These are phyloP conservation scores for Penicillium crustosum DNA, from an alignment of 2,329 filamentous ascomycete species.

Conservation along the genomic window DNA sequence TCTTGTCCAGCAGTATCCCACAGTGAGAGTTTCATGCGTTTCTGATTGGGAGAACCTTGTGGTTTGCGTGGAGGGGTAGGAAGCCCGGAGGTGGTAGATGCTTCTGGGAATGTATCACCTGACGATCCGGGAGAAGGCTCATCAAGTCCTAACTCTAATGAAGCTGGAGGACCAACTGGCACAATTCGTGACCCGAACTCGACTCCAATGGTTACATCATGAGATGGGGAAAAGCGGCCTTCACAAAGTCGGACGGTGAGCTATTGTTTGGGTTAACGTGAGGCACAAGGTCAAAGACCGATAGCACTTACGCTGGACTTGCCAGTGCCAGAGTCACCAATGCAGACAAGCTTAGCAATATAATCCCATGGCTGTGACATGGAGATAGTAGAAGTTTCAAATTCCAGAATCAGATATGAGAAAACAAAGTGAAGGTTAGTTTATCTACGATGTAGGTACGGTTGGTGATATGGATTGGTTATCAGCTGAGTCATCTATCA, in stretches of 20 bases:
- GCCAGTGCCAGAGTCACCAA: conserved; percentile 93
- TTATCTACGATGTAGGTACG: background rate
- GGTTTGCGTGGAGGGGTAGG: conserved; percentile 39
- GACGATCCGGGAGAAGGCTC: conserved; percentile 14
- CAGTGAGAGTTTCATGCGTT: conserved; percentile 89
- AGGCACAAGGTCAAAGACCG: background rate
- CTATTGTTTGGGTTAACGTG: conserved; percentile 43
- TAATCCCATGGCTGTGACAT: conserved; percentile 80
- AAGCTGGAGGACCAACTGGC: conserved; percentile 80
- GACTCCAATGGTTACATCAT: conserved; percentile 96
- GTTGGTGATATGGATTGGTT: conserved; percentile 11
- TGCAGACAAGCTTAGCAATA: conserved; percentile 97
- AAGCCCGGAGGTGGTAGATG: conserved; percentile 28
- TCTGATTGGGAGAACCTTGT: conserved; percentile 47
- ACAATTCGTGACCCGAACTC: conserved; percentile 94
- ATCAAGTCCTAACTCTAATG: conserved; percentile 57
- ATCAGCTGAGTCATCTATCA: conserved; percentile 40
- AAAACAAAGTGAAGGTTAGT: conserved; percentile 1
- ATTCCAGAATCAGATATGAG: conserved; percentile 1
- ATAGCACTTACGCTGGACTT: conserved; percentile 68
- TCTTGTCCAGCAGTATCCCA: conserved; percentile 98
- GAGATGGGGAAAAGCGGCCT: conserved; percentile 88
- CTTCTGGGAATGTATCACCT: conserved; percentile 16
- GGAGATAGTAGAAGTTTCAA: conserved; percentile 27
- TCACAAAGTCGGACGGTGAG: conserved; percentile 95